Percentiles rank a stretch among this genome's conserved stretches.
Conservation (phyloP, 2,329 filamentous ascomycete genomes). For the Triangularia verruculosa region DNA sequence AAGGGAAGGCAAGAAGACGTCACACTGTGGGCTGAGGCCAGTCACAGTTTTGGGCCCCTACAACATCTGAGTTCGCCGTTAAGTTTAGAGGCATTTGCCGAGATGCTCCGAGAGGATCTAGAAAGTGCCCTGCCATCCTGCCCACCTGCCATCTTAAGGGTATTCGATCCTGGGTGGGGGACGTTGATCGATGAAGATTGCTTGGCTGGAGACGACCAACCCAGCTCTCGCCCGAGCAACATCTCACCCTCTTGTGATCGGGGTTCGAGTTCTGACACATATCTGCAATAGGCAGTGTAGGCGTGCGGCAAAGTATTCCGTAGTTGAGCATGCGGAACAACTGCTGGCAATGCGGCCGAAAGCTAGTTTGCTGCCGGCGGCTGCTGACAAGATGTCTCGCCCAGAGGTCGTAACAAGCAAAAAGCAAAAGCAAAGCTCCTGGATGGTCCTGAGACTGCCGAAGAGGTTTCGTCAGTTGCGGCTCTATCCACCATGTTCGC, state of each 20-base stretch:
- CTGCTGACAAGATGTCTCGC: slow-evolving; percentile 1
- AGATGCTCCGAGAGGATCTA: too few species aligned
- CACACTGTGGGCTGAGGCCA: neutral
- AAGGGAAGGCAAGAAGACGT: neutral
- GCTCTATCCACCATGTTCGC: slow-evolving; percentile 2
- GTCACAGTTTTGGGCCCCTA: neutral
- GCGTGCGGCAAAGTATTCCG: slow-evolving; percentile 5
- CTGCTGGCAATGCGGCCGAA: slow-evolving; percentile 1
- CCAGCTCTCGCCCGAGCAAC: neutral
- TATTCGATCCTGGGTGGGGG: too few species aligned
- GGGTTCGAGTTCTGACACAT: neutral
- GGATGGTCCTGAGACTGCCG: neutral
- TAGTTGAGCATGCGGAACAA: neutral
- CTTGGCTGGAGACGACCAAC: neutral
- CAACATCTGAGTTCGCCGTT: neutral
- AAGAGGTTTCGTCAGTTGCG: slow-evolving; percentile 4
- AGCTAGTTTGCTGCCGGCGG: slow-evolving; percentile 4
- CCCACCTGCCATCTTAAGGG: too few species aligned
- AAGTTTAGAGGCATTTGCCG: too few species aligned
- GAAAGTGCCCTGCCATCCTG: too few species aligned
- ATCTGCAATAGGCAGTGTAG: neutral
- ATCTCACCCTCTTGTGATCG: neutral
- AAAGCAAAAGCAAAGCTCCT: neutral
- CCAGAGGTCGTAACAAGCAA: neutral
- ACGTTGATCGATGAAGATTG: too few species aligned